phyloP scores from a whole-genome alignment of 2,329 filamentous ascomycete genomes.

The Capronia americana region DNA sequence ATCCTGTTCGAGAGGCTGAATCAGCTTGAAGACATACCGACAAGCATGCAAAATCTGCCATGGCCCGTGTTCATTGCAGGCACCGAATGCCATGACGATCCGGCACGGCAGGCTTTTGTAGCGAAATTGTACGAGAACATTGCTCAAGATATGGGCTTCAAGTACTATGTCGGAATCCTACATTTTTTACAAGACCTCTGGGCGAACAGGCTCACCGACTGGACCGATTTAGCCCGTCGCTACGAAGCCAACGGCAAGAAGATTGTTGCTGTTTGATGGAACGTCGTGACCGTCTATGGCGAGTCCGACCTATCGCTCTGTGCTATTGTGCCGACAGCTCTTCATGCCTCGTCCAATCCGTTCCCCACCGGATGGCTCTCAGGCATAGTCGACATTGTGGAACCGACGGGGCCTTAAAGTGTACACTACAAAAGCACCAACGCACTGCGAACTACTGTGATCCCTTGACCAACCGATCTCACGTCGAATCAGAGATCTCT shows the following conservation, averaged over 20 bases:
- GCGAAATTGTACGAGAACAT: slow-evolving; percentile 30
- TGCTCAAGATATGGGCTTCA: slow-evolving; percentile 33
- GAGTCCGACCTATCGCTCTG: not conserved
- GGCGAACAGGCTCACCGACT: slow-evolving; percentile 20
- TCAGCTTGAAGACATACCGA: slow-evolving; percentile 31
- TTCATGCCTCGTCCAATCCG: not conserved
- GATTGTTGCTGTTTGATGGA: slow-evolving; percentile 33
- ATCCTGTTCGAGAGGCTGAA: slow-evolving; percentile 31
- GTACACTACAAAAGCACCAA: not conserved
- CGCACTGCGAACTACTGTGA: not conserved
- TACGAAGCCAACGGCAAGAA: slow-evolving; percentile 29
- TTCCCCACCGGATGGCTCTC: not conserved
- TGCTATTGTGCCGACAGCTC: not conserved
- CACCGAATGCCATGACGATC: slow-evolving; percentile 37
- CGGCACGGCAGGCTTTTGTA: slow-evolving; percentile 26
- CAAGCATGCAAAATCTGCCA: slow-evolving; percentile 41
- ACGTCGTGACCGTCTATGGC: not conserved
- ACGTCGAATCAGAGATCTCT: not conserved
- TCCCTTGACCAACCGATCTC: not conserved
- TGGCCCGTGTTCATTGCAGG: slow-evolving; percentile 43
- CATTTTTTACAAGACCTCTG: slow-evolving; percentile 34
- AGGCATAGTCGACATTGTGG: not conserved
- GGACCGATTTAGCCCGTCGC: slow-evolving; percentile 28
- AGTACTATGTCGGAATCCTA: slow-evolving; percentile 33
- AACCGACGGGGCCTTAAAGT: not conserved